These are phyloP conservation scores for Arthromyces matolae DNA, from an alignment of 768 basidiomycete genomes.

Conservation along the genomic window DNA sequence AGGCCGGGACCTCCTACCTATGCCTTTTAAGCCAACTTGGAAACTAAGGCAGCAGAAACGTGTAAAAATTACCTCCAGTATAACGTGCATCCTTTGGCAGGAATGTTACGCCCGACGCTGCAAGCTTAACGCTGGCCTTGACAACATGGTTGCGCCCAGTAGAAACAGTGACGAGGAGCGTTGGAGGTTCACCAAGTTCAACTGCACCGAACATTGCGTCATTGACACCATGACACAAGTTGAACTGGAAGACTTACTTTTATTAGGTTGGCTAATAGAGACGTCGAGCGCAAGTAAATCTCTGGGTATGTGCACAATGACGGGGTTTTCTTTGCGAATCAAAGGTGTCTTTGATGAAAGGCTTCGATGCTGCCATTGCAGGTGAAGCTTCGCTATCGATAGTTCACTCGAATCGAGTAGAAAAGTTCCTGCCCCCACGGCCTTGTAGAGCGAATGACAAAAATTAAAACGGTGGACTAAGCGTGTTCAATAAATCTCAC, in stretches of 20 bases:
- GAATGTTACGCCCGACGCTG: constrained; percentile 54
- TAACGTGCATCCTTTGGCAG: constrained; percentile 38
- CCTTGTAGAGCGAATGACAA: constrained; percentile 50
- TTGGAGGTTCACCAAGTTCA: constrained; percentile 57
- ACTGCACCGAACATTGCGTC: constrained; percentile 36
- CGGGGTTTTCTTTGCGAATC: constrained; percentile 28
- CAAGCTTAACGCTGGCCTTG: constrained; percentile 49
- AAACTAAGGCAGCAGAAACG: not conserved
- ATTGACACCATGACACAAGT: not conserved
- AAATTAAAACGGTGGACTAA: not conserved
- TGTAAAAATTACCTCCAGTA: constrained; percentile 28
- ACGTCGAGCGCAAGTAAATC: constrained; percentile 64
- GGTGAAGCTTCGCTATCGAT: constrained; percentile 55
- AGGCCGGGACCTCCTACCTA: constrained; percentile 16
- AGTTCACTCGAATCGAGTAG: constrained; percentile 66
- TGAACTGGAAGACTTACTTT: constrained; percentile 27
- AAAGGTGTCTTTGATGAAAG: constrained; percentile 22
- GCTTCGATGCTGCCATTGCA: constrained; percentile 61
- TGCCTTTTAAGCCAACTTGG: constrained; percentile 3
- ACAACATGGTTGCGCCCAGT: constrained; percentile 68
- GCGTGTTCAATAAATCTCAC: constrained; percentile 45
- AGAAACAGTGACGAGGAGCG: constrained; percentile 51
- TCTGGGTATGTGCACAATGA: constrained; percentile 57
- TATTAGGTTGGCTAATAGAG: constrained; percentile 54
- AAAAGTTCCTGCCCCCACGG: constrained; percentile 66